phyloP scores from a whole-genome alignment of 2,329 filamentous ascomycete genomes.

The Microdochium trichocladiopsis region DNA sequence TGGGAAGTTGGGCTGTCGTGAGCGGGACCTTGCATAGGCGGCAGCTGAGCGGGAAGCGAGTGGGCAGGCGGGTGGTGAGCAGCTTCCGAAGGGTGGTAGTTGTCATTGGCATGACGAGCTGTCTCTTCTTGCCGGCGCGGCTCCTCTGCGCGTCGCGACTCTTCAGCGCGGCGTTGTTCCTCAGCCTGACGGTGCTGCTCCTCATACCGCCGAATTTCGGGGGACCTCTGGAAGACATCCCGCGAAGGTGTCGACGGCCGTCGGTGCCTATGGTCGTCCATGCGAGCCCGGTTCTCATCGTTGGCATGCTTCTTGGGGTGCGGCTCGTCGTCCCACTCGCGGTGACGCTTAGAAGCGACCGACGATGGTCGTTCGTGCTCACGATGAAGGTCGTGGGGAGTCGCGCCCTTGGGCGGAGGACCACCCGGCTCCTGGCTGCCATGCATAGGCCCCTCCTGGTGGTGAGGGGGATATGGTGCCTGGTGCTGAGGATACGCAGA shows the following conservation, averaged over 20 bases:
- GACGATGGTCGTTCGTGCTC: slow-evolving; percentile 71
- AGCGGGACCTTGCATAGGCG: slow-evolving; percentile 46
- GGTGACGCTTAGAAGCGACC: slow-evolving; percentile 72
- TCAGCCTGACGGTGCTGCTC: slow-evolving; percentile 52
- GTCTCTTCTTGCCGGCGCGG: slow-evolving; percentile 44
- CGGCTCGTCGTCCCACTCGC: slow-evolving; percentile 88
- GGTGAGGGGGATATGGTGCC: slow-evolving; percentile 56
- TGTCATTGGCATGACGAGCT: slow-evolving; percentile 66
- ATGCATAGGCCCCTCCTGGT: slow-evolving; percentile 51
- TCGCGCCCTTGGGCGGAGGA: slow-evolving; percentile 42
- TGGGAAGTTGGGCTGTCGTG: slow-evolving; percentile 36
- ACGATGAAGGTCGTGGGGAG: slow-evolving; percentile 59
- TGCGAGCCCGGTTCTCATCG: slow-evolving; percentile 77
- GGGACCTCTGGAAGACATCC: slow-evolving; percentile 68
- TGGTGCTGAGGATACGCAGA: slow-evolving; percentile 77
- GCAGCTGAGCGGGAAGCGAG: slow-evolving; percentile 46
- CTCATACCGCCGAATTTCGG: slow-evolving; percentile 60
- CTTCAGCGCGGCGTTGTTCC: slow-evolving; percentile 40
- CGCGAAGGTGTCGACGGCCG: slow-evolving; percentile 69
- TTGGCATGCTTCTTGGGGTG: slow-evolving; percentile 78
- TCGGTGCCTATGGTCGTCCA: slow-evolving; percentile 78
- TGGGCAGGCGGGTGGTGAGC: slow-evolving; percentile 73
- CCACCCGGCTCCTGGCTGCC: slow-evolving; percentile 62
- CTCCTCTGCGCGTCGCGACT: slow-evolving; percentile 53
- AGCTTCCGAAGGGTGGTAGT: slow-evolving; percentile 87